Evolutionary conservation across 2,329 filamentous ascomycete genomes (phyloP).

Genomic region (Pseudogymnoascus sp.): DNA sequence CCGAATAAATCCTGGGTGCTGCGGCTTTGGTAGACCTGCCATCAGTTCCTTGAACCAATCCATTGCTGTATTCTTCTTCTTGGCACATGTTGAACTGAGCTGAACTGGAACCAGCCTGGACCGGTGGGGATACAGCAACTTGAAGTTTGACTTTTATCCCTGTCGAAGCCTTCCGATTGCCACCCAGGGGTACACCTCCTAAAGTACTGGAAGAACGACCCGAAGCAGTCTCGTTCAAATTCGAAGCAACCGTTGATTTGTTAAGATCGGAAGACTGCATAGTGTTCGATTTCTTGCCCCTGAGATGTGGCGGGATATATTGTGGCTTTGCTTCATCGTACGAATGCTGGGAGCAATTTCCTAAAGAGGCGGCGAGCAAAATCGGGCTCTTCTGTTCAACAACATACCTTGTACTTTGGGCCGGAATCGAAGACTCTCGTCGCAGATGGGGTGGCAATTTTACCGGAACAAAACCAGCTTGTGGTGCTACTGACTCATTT

Average conservation of each 20-base stretch:
- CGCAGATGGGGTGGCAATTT: background rate
- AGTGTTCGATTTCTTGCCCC: constrained; percentile 1
- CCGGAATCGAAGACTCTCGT: background rate
- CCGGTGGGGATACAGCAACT: background rate
- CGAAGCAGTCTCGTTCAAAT: background rate
- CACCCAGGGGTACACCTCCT: background rate
- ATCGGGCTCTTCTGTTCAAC: background rate
- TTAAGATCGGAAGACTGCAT: background rate
- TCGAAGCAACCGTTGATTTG: background rate
- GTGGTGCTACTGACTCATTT: background rate
- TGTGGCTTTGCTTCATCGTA: background rate
- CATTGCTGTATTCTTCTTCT: background rate
- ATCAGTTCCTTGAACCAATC: background rate
- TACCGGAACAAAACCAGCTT: background rate
- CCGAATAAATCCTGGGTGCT: background rate
- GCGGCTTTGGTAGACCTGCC: background rate
- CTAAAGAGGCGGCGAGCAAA: background rate
- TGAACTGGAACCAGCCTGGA: background rate
- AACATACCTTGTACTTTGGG: background rate
- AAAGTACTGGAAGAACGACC: background rate
- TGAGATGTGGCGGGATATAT: constrained; percentile 10
- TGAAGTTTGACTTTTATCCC: background rate
- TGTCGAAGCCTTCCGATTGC: background rate
- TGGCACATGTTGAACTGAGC: background rate
- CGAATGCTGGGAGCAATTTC: background rate